Evolutionary conservation across 495 filamentous ascomycete species (phyloP).

Genomic region (Trichoderma gamsii): DNA sequence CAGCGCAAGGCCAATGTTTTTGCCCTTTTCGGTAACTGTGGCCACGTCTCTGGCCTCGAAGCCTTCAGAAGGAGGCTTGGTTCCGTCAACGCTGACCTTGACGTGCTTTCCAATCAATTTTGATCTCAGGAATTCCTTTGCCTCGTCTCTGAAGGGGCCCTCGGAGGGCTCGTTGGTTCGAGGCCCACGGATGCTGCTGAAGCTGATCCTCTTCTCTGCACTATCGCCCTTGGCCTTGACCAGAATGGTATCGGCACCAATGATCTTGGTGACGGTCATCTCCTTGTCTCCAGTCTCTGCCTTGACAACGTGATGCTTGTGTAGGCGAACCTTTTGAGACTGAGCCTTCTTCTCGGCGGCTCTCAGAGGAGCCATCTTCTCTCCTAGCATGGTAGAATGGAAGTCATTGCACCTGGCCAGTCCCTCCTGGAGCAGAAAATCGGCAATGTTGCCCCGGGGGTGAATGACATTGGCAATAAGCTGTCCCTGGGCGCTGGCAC

Average conservation of each 20-base stretch:
- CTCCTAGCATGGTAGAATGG: conserved; percentile 82
- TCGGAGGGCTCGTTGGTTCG: conserved; percentile 55
- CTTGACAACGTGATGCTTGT: conserved; percentile 68
- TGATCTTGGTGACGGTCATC: conserved; percentile 73
- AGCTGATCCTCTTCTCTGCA: conserved; percentile 77
- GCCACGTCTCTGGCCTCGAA: conserved; percentile 94
- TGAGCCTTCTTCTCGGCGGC: conserved; percentile 85
- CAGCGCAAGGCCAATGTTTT: conserved; percentile 76
- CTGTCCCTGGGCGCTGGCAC: conserved; percentile 79
- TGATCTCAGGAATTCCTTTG: conserved; percentile 93
- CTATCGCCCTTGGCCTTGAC: conserved; percentile 70
- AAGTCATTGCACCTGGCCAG: conserved; percentile 88
- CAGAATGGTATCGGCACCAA: conserved; percentile 84
- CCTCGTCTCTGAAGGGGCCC: conserved; percentile 80
- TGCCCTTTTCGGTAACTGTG: conserved; percentile 73
- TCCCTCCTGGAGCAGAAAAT: conserved; percentile 78
- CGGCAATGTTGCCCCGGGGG: conserved; percentile 85
- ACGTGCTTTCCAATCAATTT: conserved; percentile 94
- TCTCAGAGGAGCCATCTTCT: conserved; percentile 76
- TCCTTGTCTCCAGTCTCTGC: conserved; percentile 57
- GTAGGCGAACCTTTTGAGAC: conserved; percentile 62
- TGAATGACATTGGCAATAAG: conserved; percentile 76
- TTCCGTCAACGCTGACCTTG: conserved; percentile 78
- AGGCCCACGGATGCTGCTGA: conserved; percentile 89
- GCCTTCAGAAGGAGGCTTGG: conserved; percentile 80